These are phyloP conservation scores for Garcia nutans DNA, from an alignment of 345 rosid species.

Conservation along the genomic window DNA sequence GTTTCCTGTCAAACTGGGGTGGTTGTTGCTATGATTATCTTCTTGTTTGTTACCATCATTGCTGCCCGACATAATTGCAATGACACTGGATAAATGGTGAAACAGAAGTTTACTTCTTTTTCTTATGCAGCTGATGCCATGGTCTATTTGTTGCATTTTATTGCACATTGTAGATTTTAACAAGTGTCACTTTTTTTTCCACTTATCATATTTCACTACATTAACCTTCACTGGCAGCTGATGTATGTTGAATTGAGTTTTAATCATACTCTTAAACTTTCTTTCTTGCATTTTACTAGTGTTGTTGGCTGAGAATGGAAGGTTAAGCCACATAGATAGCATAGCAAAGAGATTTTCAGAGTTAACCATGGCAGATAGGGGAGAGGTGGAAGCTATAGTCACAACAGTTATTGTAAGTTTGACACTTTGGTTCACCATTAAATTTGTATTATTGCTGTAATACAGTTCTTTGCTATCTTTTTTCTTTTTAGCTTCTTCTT, in stretches of 20 bases:
- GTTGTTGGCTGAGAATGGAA: conserved; percentile 75
- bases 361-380: conserved; percentile 82
- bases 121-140: too few relatives aligned
- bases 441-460: background rate
- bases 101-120: too few relatives aligned
- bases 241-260: background rate
- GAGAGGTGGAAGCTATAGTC: conserved; percentile 72
- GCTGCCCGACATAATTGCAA: background rate
- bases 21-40: background rate
- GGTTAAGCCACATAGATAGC: conserved; percentile 60
- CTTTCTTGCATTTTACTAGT: conserved; percentile 37
- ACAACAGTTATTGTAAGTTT: conserved; percentile 80
- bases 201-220: background rate
- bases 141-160: too few relatives aligned
- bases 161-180: too few relatives aligned
- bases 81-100: background rate
- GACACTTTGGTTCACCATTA: background rate
- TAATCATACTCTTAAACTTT: conserved; percentile 1
- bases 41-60: background rate
- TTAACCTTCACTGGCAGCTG: background rate
- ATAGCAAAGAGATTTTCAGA: conserved; percentile 63
- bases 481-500: background rate
- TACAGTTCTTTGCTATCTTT: background rate
- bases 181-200: background rate
- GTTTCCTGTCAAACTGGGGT: too few relatives aligned